Base-by-base conservation (phyloP, 1,139 yeast species). In the Debaryomyces sp. region DNA sequence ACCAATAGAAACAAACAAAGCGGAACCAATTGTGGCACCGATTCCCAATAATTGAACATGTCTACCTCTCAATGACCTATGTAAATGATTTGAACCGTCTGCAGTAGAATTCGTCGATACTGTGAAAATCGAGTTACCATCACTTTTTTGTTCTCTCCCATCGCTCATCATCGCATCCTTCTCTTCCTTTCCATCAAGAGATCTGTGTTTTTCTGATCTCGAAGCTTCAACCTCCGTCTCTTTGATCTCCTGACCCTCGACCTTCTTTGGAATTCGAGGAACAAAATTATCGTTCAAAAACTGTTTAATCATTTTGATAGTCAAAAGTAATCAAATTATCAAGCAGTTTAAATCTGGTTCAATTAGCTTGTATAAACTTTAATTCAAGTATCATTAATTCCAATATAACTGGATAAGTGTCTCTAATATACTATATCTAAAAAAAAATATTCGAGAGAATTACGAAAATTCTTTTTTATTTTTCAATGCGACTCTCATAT, bases 11-110 rank as follows among this genome's bases (percentile, higher is more conserved):
- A 75, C 77, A 49, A 75, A 75, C 39, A 75, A 59, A 6, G 73
- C 78, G 1, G 77, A 76, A 30, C 82, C 82, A 49, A 78, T 77
- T 46, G 79, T 72, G 5, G 81, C 81, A 42, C 80, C 79, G 43
- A 78, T 76, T 22, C 80, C 81, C 45, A 78, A 70, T 52, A 78
- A 66, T 56, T 77, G 80, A 43, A 78, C 73, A 58, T 78, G 82
- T 55, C 81, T 63, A 24, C 67, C 58, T 44, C 55, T 53, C 44
- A 64, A 55, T 3, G 60, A 54, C 13, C 68, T 44, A 44, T 64
- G 67, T 9, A 64, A 50, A 2, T 43, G 40, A 44, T 57, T 57
- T 9, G 40, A 48, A 23, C 47, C 52, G 6, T 47, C 58, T 9
- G 50, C 39, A 6, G 62, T 54, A 1, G 62, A 57, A 5, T 42